These are phyloP conservation scores for Lophium mytilinum DNA, from an alignment of 495 filamentous ascomycete species.

Conservation along the genomic window DNA sequence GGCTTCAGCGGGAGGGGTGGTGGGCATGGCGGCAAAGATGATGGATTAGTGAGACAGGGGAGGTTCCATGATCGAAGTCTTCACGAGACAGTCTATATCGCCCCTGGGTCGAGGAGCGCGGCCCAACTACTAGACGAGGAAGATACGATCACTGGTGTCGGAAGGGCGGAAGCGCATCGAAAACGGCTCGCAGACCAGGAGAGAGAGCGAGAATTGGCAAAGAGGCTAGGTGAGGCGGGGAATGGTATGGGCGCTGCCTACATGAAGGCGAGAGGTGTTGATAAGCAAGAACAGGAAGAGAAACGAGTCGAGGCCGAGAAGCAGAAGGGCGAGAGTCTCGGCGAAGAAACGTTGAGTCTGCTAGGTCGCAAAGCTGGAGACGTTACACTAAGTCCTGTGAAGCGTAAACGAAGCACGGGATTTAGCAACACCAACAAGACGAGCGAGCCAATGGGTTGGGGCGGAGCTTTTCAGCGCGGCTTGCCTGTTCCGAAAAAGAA, in stretches of 20 bases:
- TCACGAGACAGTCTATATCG: constrained; percentile 30
- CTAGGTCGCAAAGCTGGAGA: constrained; percentile 46
- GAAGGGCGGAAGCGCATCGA: constrained; percentile 59
- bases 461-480: constrained; percentile 29
- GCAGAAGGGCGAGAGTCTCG: constrained; percentile 15
- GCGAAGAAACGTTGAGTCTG: constrained; percentile 50
- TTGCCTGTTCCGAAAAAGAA: constrained; percentile 21
- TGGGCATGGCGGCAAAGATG: constrained; percentile 20
- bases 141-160: constrained; percentile 45
- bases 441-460: constrained; percentile 34
- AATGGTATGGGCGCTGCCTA: constrained; percentile 71
- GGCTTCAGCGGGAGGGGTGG: constrained; percentile 26
- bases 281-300: neutral
- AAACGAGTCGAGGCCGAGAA: constrained; percentile 3
- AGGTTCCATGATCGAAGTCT: constrained; percentile 48
- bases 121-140: constrained; percentile 63
- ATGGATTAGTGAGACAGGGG: constrained; percentile 40
- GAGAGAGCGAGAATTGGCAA: constrained; percentile 72
- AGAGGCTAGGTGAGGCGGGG: constrained; percentile 55
- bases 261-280: constrained; percentile 35
- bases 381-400: constrained; percentile 65
- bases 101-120: constrained; percentile 38
- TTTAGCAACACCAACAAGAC: constrained; percentile 23
- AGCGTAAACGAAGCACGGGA: constrained; percentile 48
- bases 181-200: constrained; percentile 63